Evolutionary conservation across 768 basidiomycete species (phyloP).

Genomic region (Mycena capillaripes): DNA sequence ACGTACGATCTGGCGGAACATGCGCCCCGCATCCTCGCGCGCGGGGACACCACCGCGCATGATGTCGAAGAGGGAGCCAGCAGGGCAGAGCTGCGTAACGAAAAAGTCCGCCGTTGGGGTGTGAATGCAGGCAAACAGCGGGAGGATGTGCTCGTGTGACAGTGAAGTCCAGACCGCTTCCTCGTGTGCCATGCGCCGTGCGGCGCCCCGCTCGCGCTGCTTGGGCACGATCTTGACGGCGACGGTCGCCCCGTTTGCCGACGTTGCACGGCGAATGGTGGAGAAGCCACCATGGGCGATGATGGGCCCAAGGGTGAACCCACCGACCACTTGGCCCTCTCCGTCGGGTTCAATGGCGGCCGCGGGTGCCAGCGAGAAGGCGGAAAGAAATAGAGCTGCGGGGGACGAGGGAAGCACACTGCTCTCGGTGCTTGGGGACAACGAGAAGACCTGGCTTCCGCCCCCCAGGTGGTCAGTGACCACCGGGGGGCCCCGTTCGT

Average conservation of each 20-base stretch:
- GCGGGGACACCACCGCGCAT: constrained; percentile 78
- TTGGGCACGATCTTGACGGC: constrained; percentile 89
- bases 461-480: background rate
- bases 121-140: constrained; percentile 78
- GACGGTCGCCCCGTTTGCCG: constrained; percentile 69
- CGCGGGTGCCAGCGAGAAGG: constrained; percentile 62
- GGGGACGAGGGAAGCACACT: constrained; percentile 62
- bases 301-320: constrained; percentile 81
- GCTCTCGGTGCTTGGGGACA: background rate
- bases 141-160: constrained; percentile 89
- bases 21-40: constrained; percentile 85
- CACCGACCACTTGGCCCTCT: constrained; percentile 76
- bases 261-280: constrained; percentile 78
- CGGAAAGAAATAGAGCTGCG: constrained; percentile 81
- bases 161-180: constrained; percentile 80
- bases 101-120: constrained; percentile 80
- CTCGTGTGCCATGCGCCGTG: constrained; percentile 76
- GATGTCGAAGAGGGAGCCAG: constrained; percentile 88
- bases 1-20: constrained; percentile 89
- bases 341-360: constrained; percentile 65
- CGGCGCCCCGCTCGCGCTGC: constrained; percentile 64
- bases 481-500: background rate
- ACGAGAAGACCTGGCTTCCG: background rate
- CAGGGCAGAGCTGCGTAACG: constrained; percentile 87
- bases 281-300: constrained; percentile 89